phyloP scores from a whole-genome alignment of 2,329 filamentous ascomycete genomes.

The Dactylellina cionopaga region DNA sequence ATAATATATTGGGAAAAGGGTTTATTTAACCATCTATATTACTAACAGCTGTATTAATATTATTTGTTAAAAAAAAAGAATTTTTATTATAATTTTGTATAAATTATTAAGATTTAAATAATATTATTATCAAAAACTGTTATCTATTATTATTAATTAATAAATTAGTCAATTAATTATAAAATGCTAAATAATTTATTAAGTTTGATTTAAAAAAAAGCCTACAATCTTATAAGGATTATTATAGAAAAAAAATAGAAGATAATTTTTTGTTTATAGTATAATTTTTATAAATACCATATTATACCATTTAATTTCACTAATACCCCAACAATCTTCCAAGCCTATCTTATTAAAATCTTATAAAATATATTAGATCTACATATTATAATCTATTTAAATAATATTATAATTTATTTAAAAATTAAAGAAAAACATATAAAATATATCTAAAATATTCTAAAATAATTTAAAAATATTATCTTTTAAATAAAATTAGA shows the following conservation, averaged over 20 bases:
- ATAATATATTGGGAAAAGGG: not conserved
- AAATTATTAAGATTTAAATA: conserved; percentile 19
- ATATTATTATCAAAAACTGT: conserved; percentile 25
- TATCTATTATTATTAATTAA: conserved; percentile 27
- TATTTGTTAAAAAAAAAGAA: conserved; percentile 2
- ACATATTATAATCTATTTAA: conserved; percentile 11
- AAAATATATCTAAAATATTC: conserved; percentile 1
- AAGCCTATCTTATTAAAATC: not conserved
- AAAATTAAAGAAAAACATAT: not conserved
- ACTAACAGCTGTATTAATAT: not conserved
- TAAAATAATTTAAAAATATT: conserved; percentile 2
- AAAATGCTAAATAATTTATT: conserved; percentile 21
- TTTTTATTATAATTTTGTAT: conserved; percentile 10
- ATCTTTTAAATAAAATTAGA: not conserved
- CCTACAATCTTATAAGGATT: conserved; percentile 37
- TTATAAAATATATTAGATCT: not conserved
- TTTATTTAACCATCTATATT: not conserved
- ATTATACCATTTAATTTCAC: conserved; percentile 6
- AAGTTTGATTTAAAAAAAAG: conserved; percentile 34
- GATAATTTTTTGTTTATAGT: conserved; percentile 7
- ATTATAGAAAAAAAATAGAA: conserved; percentile 35
- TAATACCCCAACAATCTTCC: not conserved
- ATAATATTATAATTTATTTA: conserved; percentile 4
- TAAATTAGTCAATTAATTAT: conserved; percentile 18
- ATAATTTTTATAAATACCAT: conserved; percentile 15